phyloP scores from a whole-genome alignment of 352 stramenopile genomes.

The Phytophthora meadii region DNA sequence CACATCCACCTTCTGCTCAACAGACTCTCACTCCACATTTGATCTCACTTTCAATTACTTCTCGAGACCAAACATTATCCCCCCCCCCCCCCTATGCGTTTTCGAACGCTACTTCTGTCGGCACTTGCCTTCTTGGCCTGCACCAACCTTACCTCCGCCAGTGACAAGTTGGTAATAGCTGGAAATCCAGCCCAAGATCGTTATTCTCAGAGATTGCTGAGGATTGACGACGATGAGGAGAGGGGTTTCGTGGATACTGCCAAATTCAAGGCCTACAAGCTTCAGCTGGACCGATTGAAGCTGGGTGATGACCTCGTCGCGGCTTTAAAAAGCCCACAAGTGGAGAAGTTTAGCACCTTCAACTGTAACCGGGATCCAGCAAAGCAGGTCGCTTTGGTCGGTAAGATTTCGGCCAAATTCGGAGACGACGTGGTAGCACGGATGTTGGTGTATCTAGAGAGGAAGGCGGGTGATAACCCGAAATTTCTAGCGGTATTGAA shows the following conservation, averaged over 20 bases:
- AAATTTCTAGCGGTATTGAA: neutral
- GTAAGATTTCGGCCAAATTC: neutral
- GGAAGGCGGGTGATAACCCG: neutral
- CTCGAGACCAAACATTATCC: too few species aligned
- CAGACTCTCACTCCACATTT: too few species aligned
- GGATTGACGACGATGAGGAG: neutral
- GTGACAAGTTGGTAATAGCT: too few species aligned
- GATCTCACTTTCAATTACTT: too few species aligned
- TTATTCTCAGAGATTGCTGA: too few species aligned
- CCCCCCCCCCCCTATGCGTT: too few species aligned
- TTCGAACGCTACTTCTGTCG: too few species aligned
- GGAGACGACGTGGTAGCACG: conserved; percentile 3
- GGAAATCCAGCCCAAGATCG: too few species aligned
- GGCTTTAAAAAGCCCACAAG: conserved; percentile 15
- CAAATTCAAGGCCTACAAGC: neutral
- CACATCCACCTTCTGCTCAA: too few species aligned
- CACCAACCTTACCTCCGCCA: too few species aligned
- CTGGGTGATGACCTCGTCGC: neutral
- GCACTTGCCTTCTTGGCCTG: too few species aligned
- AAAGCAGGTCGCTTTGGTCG: neutral
- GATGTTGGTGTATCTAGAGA: neutral
- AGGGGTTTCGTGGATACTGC: neutral
- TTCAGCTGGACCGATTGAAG: neutral
- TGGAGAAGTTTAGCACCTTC: neutral
- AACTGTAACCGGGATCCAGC: neutral